Conservation (phyloP, 1,284 basidiomycete genomes). For the Heliocybe sulcata region DNA sequence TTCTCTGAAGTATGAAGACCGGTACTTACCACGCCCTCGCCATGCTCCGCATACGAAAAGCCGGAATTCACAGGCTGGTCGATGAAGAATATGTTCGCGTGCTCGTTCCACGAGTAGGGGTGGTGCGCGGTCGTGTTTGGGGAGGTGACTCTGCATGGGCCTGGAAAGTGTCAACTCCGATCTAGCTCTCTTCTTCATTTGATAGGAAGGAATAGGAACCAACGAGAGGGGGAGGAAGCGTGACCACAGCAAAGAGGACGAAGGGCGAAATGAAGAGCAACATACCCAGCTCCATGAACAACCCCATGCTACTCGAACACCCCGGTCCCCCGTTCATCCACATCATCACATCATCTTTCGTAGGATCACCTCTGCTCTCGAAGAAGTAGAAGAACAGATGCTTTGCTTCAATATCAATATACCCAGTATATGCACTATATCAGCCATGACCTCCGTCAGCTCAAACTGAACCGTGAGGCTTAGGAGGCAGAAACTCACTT, state of each 20-base stretch:
- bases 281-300: slow-evolving; percentile 58
- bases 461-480: no score
- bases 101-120: slow-evolving; percentile 60
- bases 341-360: slow-evolving; percentile 57
- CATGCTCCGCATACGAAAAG: slow-evolving; percentile 68
- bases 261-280: no score
- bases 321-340: slow-evolving; percentile 64
- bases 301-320: slow-evolving; percentile 45
- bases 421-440: slow-evolving; percentile 12
- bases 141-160: slow-evolving; percentile 44
- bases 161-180: no score
- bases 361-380: slow-evolving; percentile 65
- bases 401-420: slow-evolving; percentile 26
- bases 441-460: no score
- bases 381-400: slow-evolving; percentile 55
- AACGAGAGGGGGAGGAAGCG: no score
- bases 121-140: slow-evolving; percentile 39
- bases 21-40: slow-evolving; percentile 47
- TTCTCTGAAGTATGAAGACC: not conserved
- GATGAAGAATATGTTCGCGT: slow-evolving; percentile 66
- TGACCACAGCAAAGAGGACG: no score
- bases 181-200: no score
- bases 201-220: no score
- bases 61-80: slow-evolving; percentile 63
- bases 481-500: no score